Conservation (phyloP, 2,329 filamentous ascomycete species). For the Alternaria sp. region DNA sequence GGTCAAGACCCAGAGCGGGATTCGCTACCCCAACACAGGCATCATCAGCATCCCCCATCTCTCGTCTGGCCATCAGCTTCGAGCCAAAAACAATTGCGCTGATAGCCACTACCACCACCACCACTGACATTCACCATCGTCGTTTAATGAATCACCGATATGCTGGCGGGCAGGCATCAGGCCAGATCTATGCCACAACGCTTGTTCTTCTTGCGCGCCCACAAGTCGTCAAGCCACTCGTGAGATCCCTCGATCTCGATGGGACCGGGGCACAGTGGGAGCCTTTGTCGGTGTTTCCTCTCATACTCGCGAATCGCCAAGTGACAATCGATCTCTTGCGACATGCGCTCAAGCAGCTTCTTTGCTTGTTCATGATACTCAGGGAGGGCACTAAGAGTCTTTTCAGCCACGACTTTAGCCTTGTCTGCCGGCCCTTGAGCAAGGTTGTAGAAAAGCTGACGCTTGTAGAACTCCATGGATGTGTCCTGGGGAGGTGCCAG, state of each 20-base stretch:
- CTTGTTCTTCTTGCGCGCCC: conserved; percentile 33
- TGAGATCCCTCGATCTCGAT: conserved; percentile 33
- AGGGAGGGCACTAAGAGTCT: conserved; percentile 9
- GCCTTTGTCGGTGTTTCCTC: conserved; percentile 30
- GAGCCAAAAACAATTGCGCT: conserved; percentile 13
- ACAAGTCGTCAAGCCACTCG: conserved; percentile 34
- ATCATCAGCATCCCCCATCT: background rate
- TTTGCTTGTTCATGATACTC: conserved; percentile 20
- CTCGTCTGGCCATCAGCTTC: conserved; percentile 6
- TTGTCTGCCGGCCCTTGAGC: conserved; percentile 15
- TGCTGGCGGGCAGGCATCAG: background rate
- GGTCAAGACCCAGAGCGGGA: conserved; percentile 3
- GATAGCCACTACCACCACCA: background rate
- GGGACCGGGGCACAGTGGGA: conserved; percentile 38
- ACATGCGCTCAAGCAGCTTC: conserved; percentile 30
- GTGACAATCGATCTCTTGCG: conserved; percentile 32
- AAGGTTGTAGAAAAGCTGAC: conserved; percentile 32
- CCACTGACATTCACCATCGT: background rate
- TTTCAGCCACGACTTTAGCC: conserved; percentile 21
- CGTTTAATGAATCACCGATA: conserved; percentile 4
- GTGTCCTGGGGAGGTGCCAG: conserved; percentile 29
- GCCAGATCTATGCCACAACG: conserved; percentile 27
- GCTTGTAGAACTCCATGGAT: conserved; percentile 35
- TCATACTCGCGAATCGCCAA: conserved; percentile 37
- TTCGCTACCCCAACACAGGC: conserved; percentile 8